Percentiles rank a stretch among this genome's conserved stretches.
Conservation (phyloP, 139 green algal species). For the Chlamydomonas asymmetrica region DNA sequence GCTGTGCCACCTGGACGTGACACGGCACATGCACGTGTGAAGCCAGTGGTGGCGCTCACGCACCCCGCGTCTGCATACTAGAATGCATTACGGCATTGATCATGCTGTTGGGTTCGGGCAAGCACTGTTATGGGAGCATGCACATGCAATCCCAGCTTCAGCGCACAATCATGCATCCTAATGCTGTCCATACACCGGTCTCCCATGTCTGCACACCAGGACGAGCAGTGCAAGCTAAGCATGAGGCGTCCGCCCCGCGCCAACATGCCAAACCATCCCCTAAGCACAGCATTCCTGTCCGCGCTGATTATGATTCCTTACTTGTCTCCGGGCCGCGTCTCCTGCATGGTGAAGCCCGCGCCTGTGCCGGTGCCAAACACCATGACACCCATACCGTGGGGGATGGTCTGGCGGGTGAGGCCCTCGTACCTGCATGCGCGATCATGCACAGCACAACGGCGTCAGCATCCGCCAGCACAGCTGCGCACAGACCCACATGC, state of each 20-base stretch:
- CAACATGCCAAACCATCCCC: too few relatives aligned
- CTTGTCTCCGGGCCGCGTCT: conserved; percentile 65
- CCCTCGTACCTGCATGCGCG: conserved; percentile 80
- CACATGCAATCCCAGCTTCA: not conserved
- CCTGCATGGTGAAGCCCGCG: conserved; percentile 77
- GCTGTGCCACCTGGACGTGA: too few relatives aligned
- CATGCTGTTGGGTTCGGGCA: too few relatives aligned
- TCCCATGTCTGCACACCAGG: not conserved
- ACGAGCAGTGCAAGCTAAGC: not conserved
- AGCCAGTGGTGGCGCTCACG: too few relatives aligned
- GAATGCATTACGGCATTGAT: too few relatives aligned
- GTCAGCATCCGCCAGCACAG: too few relatives aligned
- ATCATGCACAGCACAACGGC: not conserved
- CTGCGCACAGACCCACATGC: not conserved
- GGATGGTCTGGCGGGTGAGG: conserved; percentile 68
- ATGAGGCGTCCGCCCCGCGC: too few relatives aligned
- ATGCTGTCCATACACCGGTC: not conserved
- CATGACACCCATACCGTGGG: conserved; percentile 84
- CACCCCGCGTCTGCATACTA: too few relatives aligned
- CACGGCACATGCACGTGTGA: too few relatives aligned
- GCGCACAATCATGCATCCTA: not conserved
- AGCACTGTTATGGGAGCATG: too few relatives aligned
- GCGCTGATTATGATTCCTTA: too few relatives aligned
- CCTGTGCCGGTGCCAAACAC: conserved; percentile 79
- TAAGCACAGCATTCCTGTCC: too few relatives aligned